A percentile compares a stretch with the other conserved stretches of the same genome.
phyloP scores from a whole-genome alignment of 305 asterid species.

The Withania somnifera region DNA sequence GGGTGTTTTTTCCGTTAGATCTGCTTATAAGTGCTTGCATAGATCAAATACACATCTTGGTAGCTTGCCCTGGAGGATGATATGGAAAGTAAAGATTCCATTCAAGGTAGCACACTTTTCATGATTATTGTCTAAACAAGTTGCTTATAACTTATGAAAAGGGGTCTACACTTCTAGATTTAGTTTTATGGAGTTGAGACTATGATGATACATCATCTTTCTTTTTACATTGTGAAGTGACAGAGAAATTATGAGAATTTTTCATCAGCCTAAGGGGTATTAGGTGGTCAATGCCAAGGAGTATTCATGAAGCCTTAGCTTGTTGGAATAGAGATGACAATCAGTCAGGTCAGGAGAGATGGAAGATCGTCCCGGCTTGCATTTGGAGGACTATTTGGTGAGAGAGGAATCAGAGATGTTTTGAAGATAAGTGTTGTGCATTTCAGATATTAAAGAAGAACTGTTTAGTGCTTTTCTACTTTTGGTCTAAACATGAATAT shows the following conservation, averaged over 20 bases:
- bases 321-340: neutral
- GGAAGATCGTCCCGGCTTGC: neutral
- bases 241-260: neutral
- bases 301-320: neutral
- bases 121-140: neutral
- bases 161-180: neutral
- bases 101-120: neutral
- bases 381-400: neutral
- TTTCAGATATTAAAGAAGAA: neutral
- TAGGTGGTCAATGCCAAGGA: neutral
- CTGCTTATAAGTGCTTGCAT: neutral
- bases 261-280: neutral
- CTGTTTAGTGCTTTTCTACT: neutral
- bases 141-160: neutral
- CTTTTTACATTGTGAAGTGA: neutral
- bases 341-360: neutral
- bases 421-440: neutral
- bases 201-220: neutral
- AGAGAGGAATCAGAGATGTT: neutral
- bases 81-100: neutral
- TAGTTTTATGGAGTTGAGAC: neutral
- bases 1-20: neutral
- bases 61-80: neutral
- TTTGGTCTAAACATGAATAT: neutral
- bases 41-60: neutral